These are phyloP conservation scores for Leccinum truebloodii DNA, from an alignment of 768 basidiomycete species.

Conservation along the genomic window DNA sequence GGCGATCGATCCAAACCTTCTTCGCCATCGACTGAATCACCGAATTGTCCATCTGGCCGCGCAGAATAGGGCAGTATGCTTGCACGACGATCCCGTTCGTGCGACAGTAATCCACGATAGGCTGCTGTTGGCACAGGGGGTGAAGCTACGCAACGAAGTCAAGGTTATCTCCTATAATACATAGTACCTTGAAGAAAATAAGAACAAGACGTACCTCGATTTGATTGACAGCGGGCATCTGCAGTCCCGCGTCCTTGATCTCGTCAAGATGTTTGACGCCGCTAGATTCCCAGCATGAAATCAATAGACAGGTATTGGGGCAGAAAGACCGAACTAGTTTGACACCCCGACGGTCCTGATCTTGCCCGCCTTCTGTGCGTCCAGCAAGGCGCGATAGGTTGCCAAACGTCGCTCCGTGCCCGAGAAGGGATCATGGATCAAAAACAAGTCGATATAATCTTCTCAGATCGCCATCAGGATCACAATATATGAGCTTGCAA, in stretches of 20 bases:
- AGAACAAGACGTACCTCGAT: slow-evolving; percentile 56
- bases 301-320: neutral
- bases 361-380: slow-evolving; percentile 63
- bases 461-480: neutral
- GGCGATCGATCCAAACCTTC: slow-evolving; percentile 46
- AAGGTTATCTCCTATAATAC: slow-evolving; percentile 5
- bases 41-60: slow-evolving; percentile 54
- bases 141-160: slow-evolving; percentile 53
- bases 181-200: neutral
- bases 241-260: slow-evolving; percentile 60
- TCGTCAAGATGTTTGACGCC: slow-evolving; percentile 74
- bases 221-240: slow-evolving; percentile 76
- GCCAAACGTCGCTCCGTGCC: slow-evolving; percentile 65
- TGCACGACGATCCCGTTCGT: slow-evolving; percentile 61
- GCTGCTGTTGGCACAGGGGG: slow-evolving; percentile 78
- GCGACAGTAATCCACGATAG: slow-evolving; percentile 75
- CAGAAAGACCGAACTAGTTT: slow-evolving; percentile 60
- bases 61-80: slow-evolving; percentile 77
- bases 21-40: slow-evolving; percentile 53
- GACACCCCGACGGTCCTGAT: slow-evolving; percentile 78
- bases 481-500: neutral
- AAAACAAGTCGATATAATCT: slow-evolving; percentile 73
- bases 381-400: slow-evolving; percentile 69
- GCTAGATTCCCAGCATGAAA: slow-evolving; percentile 37
- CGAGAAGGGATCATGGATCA: slow-evolving; percentile 73